A percentile compares a stretch with the other conserved stretches of the same genome.
Evolutionary conservation across 2,329 filamentous ascomycete genomes (phyloP).

Genomic region (Hymenoscyphus infarciens): DNA sequence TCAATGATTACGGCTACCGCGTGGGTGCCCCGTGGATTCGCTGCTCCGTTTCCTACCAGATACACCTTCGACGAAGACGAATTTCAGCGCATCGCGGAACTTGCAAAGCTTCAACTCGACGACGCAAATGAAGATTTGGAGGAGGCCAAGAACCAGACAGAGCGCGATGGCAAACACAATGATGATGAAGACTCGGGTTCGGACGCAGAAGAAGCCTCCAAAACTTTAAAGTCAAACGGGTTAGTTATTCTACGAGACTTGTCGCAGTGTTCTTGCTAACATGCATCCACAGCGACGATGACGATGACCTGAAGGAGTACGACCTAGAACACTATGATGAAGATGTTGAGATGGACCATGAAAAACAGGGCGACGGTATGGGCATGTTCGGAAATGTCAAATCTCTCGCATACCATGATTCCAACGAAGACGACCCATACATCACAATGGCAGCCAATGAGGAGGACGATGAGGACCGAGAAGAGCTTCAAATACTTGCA

Average conservation of each 20-base stretch:
- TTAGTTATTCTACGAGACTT: constrained; percentile 33
- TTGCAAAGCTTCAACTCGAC: constrained; percentile 64
- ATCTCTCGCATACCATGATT: constrained; percentile 88
- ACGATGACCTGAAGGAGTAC: constrained; percentile 93
- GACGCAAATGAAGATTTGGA: constrained; percentile 86
- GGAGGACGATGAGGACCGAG: constrained; percentile 73
- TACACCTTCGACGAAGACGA: constrained; percentile 57
- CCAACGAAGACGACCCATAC: constrained; percentile 93
- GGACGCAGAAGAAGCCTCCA: constrained; percentile 29
- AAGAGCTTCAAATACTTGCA: constrained; percentile 88
- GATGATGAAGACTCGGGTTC: constrained; percentile 39
- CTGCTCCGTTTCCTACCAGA: constrained; percentile 55
- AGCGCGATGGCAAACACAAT: constrained; percentile 33
- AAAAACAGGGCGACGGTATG: constrained; percentile 63
- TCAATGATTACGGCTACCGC: constrained; percentile 56
- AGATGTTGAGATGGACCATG: constrained; percentile 64
- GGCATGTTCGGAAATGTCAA: constrained; percentile 96
- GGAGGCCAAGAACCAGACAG: constrained; percentile 43
- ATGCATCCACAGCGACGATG: constrained; percentile 47
- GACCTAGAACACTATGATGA: constrained; percentile 95
- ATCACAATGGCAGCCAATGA: constrained; percentile 75
- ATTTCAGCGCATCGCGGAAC: constrained; percentile 54
- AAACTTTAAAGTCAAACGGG: constrained; percentile 39
- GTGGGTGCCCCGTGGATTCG: constrained; percentile 57
- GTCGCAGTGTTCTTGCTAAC: background rate